These are phyloP conservation scores for Hypoxylon sp. DNA, from an alignment of 2,329 filamentous ascomycete species.

Conservation along the genomic window DNA sequence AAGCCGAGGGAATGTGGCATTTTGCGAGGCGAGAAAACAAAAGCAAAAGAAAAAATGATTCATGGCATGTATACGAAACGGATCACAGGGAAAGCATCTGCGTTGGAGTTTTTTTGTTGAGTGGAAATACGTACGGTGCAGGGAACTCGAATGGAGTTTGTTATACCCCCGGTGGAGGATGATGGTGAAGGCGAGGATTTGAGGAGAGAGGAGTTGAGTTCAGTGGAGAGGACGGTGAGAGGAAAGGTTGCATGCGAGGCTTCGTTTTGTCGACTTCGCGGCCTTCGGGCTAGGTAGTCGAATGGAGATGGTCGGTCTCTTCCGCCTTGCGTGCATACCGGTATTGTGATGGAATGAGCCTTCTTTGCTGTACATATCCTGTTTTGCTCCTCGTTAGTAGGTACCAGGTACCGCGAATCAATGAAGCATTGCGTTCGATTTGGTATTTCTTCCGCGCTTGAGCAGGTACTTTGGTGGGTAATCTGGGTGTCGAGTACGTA, in stretches of 20 bases:
- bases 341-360: background rate
- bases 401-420: constrained; percentile 14
- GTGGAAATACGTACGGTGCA: constrained; percentile 20
- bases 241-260: background rate
- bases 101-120: constrained; percentile 36
- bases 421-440: constrained; percentile 4
- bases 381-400: constrained; percentile 12
- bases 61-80: constrained; percentile 23
- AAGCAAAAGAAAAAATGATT: constrained; percentile 14
- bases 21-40: constrained; percentile 25
- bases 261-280: background rate
- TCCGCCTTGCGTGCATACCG: background rate
- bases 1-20: constrained; percentile 23
- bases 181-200: background rate
- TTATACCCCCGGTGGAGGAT: constrained; percentile 39
- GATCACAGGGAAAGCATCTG: constrained; percentile 34
- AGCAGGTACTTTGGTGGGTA: background rate
- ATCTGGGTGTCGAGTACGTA: no score
- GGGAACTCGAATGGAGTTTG: constrained; percentile 41
- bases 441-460: background rate
- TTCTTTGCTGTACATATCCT: background rate
- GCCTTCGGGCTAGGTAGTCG: background rate
- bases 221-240: background rate
- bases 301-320: background rate
- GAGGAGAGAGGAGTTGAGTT: background rate